A percentile compares a stretch with the other conserved stretches of the same genome.
Evolutionary conservation across 1,284 basidiomycete species (phyloP).

Genomic region (Ceraceosorus guamensis): DNA sequence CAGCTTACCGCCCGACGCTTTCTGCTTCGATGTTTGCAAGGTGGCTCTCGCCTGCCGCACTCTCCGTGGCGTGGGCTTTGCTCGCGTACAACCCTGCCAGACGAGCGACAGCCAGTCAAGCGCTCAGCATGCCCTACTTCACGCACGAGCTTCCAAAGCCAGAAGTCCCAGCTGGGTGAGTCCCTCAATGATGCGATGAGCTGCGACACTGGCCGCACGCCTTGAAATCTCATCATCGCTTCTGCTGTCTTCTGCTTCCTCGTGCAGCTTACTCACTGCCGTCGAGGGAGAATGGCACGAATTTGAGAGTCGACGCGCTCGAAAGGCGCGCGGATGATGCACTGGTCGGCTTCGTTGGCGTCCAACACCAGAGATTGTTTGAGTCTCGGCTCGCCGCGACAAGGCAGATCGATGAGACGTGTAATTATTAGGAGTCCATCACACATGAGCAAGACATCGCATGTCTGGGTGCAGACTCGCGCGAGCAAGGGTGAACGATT

Average conservation of each 20-base stretch:
- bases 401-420: too few species aligned
- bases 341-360: too few species aligned
- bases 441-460: too few species aligned
- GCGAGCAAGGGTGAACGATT: too few species aligned
- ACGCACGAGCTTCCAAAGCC: conserved; percentile 66
- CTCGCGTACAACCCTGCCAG: conserved; percentile 58
- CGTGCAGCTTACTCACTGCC: conserved; percentile 50
- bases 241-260: neutral
- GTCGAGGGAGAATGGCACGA: conserved; percentile 92
- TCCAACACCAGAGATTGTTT: too few species aligned
- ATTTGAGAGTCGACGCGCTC: conserved; percentile 55
- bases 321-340: conserved; percentile 6
- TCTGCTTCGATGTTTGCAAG: too few species aligned
- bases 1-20: too few species aligned
- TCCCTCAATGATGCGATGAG: conserved; percentile 17
- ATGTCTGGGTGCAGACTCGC: too few species aligned
- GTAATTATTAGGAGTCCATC: too few species aligned
- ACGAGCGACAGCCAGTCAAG: conserved; percentile 71
- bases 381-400: too few species aligned
- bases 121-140: conserved; percentile 77
- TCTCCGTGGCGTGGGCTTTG: too few species aligned
- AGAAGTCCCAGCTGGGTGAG: conserved; percentile 70
- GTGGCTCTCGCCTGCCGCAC: too few species aligned
- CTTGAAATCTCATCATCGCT: neutral
- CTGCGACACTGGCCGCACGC: conserved; percentile 1